Base-by-base conservation (phyloP, 2,329 filamentous ascomycete species). In the Aspergillus japonicus region DNA sequence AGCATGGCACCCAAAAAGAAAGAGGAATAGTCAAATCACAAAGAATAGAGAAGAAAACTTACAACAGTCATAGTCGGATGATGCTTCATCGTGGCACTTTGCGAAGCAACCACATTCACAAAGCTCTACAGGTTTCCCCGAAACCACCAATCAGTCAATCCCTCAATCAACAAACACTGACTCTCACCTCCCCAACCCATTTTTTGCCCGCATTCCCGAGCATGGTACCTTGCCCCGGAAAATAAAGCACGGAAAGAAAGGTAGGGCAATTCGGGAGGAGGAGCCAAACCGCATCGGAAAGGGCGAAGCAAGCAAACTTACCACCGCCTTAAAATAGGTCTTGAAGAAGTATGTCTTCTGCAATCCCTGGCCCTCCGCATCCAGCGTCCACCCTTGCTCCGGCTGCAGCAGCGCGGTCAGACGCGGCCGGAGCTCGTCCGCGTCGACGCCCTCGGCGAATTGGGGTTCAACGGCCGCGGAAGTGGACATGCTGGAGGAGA, bases 21-120 rank as follows among this genome's bases (percentile, higher is more conserved):
- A 29, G 26, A 26, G 8, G 26, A 42, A 42, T 4, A 14, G 7
- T 2, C 16, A 16, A 44, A 19, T 19, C 16, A 26, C 3, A 19
- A 21, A 47, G n/a, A 35, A 60, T 21, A 19, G 44, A 31, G 48
- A 39, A 33, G 8, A 48, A 26, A 21, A 68, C 73, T 63, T 69
- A 77, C 75, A 57, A 77, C 57, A 3, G 72, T 77, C 68, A 77
- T 75, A 2, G 70, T 75, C 23, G 75, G 66, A 66, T 77, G 75
- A 60, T 77, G 75, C 52, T 74, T 76, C 62, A 74, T 72, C 10
- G 64, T 64, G 19, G 74, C 68, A 62, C 75, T 76, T 56, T 73
- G 69, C 35, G 75, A 71, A 7, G 73, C 75, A 57, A 77, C 66
- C 47, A 74, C 61, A 59, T 74, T 75, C 19, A 74, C 65, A 60